Conservation (phyloP, 108 stramenopile species). For the Cyclotella distinguenda region DNA sequence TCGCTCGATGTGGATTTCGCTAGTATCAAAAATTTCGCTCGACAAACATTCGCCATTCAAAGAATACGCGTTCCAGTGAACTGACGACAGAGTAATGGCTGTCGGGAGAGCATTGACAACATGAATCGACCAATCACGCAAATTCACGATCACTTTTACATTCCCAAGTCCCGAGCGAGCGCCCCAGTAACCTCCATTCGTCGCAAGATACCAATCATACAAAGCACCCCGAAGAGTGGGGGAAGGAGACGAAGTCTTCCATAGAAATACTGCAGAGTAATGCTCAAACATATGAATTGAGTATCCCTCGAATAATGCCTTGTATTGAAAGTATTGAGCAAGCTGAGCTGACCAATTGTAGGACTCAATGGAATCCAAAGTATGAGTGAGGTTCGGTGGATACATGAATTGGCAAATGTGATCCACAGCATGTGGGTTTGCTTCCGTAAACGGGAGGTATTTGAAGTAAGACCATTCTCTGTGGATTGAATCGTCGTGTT, state of each 20-base stretch:
- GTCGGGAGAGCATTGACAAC: slow-evolving; percentile 24
- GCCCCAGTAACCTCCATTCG: slow-evolving; percentile 54
- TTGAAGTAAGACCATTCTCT: slow-evolving; percentile 43
- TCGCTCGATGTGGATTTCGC: background rate
- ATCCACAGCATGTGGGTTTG: slow-evolving; percentile 16
- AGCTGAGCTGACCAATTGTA: slow-evolving; percentile 46
- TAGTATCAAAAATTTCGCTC: slow-evolving; percentile 2
- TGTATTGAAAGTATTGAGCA: slow-evolving; percentile 48
- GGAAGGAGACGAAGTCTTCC: slow-evolving; percentile 48
- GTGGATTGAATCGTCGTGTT: slow-evolving; percentile 16
- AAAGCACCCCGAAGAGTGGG: slow-evolving; percentile 53
- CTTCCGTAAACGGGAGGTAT: slow-evolving; percentile 38
- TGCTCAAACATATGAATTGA: slow-evolving; percentile 31
- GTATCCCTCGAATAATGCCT: slow-evolving; percentile 39
- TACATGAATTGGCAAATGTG: slow-evolving; percentile 39
- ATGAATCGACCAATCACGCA: slow-evolving; percentile 22
- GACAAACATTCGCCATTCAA: slow-evolving; percentile 19
- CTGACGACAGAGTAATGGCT: background rate
- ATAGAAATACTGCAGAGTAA: slow-evolving; percentile 45
- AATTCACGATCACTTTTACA: slow-evolving; percentile 29
- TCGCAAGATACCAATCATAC: slow-evolving; percentile 53
- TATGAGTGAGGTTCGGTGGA: slow-evolving; percentile 19
- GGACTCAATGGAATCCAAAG: slow-evolving; percentile 31
- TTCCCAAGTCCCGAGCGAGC: slow-evolving; percentile 31
- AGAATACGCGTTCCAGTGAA: slow-evolving; percentile 27